phyloP scores from a whole-genome alignment of 2,329 filamentous ascomycete species.

The Neofusicoccum kwambonambiense region DNA sequence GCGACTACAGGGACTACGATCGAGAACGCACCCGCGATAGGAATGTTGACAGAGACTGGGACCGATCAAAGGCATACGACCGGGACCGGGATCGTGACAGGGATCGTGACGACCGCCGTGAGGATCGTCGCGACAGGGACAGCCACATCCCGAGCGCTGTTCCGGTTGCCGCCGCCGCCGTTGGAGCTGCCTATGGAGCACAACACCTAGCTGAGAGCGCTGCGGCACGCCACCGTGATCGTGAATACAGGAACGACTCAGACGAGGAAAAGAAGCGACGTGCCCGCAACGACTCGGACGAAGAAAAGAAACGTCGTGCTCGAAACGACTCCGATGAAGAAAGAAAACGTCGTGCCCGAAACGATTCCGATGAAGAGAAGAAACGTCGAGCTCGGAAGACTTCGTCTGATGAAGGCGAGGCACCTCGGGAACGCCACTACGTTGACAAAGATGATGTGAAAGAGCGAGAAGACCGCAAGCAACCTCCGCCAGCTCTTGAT shows the following conservation, averaged over 20 bases:
- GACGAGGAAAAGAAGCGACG: slow-evolving; percentile 30
- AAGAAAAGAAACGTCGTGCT: slow-evolving; percentile 25
- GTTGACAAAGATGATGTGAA: slow-evolving; percentile 27
- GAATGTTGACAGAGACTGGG: slow-evolving; percentile 21
- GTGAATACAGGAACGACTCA: not conserved
- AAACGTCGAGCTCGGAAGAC: slow-evolving; percentile 26
- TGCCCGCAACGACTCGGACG: slow-evolving; percentile 23
- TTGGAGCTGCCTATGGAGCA: slow-evolving; percentile 21
- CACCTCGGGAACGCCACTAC: slow-evolving; percentile 33
- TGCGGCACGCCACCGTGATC: slow-evolving; percentile 1
- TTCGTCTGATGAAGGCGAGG: slow-evolving; percentile 36
- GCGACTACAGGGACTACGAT: slow-evolving; percentile 18
- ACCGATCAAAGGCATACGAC: slow-evolving; percentile 16
- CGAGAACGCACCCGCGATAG: slow-evolving; percentile 17
- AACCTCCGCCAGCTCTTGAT: slow-evolving; percentile 37
- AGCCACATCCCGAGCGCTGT: slow-evolving; percentile 18
- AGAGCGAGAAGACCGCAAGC: slow-evolving; percentile 30
- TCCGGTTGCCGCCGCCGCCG: slow-evolving; percentile 27
- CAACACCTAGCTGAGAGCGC: slow-evolving; percentile 22
- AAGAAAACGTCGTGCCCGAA: slow-evolving; percentile 23
- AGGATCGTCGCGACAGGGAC: slow-evolving; percentile 22
- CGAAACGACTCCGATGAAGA: slow-evolving; percentile 25
- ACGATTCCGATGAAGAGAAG: slow-evolving; percentile 25
- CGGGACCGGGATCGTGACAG: slow-evolving; percentile 21
- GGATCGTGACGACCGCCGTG: slow-evolving; percentile 20